Base-by-base conservation (phyloP, 2,329 filamentous ascomycete genomes). In the Talaromyces albobiverticillius region DNA sequence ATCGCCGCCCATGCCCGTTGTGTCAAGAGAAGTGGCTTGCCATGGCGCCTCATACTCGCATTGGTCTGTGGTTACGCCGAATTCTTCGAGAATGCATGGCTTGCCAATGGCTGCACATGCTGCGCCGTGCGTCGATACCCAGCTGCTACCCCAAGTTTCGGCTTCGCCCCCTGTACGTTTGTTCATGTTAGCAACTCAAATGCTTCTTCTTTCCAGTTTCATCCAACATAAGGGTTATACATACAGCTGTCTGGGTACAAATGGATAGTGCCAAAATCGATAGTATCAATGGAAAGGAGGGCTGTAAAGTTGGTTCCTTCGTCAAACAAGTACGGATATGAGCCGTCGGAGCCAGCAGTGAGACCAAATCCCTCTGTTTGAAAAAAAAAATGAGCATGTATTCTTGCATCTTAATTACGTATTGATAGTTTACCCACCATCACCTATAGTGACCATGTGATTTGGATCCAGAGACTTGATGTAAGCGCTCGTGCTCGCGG, bases 361-460 rank as follows among this genome's bases (percentile, higher is more conserved):
- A 70, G 62, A 11, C 82, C 82, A 41, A 78, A 83, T 6, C 85
- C 84, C 66, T 87, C 85, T 70, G 34, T 23, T n/a, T 26, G 40
- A 38, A 20, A 7, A 38, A 20, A 18, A 18, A n/a, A 16, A n/a
- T 38, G 10, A 36, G 32, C 14, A 14, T 16, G 13, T 31, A 31
- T 31, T 11, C 14, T 34, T 34, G 32, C 11, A n/a, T 34, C 32
- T 53, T 13, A 40, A 43, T 36, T 2, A 47, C n/a, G 25, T 1
- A 2, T 38, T 38, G 10, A 34, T 3, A 29, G 23, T 13, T 6
- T 13, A 2, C 3, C 54, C 57, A 69, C 67, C 67, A 59, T 87
- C 84, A 14, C 85, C 84, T 18, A 84, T 75, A 0, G 80, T 79
- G 38, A 87, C 83, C 75, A 87, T 79, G 65, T 86, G 85, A 45